Evolutionary conservation across 768 basidiomycete genomes (phyloP).

Genomic region (Kwoniella heveanensis): DNA sequence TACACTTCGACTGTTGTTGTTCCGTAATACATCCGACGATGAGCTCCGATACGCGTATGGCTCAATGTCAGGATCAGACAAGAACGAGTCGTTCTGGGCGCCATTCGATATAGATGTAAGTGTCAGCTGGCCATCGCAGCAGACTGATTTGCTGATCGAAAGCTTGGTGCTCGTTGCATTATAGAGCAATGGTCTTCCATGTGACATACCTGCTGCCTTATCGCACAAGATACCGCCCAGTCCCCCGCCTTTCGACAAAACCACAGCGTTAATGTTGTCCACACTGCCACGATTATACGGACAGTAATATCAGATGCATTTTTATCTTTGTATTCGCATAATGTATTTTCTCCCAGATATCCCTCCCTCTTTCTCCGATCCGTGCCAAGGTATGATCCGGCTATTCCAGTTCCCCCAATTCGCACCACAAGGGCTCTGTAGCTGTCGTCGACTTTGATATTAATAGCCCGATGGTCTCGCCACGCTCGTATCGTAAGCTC

Average conservation of each 20-base stretch:
- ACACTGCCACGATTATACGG: background rate
- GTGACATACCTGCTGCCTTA: constrained; percentile 29
- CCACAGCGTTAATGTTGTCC: background rate
- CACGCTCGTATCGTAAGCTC: constrained; percentile 58
- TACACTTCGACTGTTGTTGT: constrained; percentile 45
- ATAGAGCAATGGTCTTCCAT: constrained; percentile 37
- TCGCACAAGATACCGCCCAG: constrained; percentile 1
- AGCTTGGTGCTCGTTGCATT: no score
- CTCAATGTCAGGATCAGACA: constrained; percentile 23
- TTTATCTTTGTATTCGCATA: background rate
- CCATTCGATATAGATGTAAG: constrained; percentile 51
- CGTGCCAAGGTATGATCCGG: no score
- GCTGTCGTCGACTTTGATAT: no score
- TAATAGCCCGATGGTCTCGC: constrained; percentile 54
- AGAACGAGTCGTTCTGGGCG: constrained; percentile 39
- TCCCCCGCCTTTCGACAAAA: background rate
- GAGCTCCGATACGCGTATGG: constrained; percentile 45
- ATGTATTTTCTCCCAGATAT: background rate
- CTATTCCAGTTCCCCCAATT: no score
- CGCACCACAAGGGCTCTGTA: no score
- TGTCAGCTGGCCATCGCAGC: background rate
- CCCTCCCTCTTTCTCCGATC: background rate
- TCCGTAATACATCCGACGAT: constrained; percentile 42
- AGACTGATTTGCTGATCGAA: background rate
- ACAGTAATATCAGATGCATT: background rate